Evolutionary conservation across 352 stramenopile genomes (phyloP), one percentile per base, ranked within the genome.

Genomic region (Globisporangium radiosum): DNA sequence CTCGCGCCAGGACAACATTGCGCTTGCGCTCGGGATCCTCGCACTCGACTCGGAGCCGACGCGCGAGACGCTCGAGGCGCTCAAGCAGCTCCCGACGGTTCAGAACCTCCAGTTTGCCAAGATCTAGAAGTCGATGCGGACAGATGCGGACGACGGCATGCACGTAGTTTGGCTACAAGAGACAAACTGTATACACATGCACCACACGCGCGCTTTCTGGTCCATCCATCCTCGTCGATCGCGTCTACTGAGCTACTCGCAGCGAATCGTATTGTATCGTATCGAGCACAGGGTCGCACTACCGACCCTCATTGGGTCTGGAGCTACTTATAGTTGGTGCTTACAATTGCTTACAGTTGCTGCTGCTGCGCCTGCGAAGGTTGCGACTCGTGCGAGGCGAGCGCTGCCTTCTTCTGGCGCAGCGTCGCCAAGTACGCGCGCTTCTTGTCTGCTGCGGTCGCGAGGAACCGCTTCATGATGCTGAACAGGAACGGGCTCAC

Each of bases 401-500:
- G 67, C 64, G 47, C 45, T 7, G 57, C 47, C 49, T 42, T 65
- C 47, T 65, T 60, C 33, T 56, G 54, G 14, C 48, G 54, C 53
- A 65, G 47, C 17, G 48, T 56, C 39, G 71, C 71, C 19, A 78
- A 54, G 56, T 87, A 88, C 57, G 74, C 67, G 19, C 82, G 70
- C 59, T 88, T 88, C 60, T 90, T 90, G 64, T 90, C 78, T 7
- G 71, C 78, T 33, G 78, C 73, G 5, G 77, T 88, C 58, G 87
- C 73, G 57, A 91, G 54, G 59, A 89, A 91, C n/a, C 81, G 78
- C 68, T 84, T 86, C 72, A 91, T 81, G 7, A 75, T 85, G 48
- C 65, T 80, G 61, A 77, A 76, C 33, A 91, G 45, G 54, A 91
- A 86, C 25, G 77, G 67, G 45, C 70, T 79, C 70, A 91, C 77